Percentiles rank a stretch among this genome's conserved stretches.
Conservation (phyloP, 139 green algal genomes). For the Microglena sp. region DNA sequence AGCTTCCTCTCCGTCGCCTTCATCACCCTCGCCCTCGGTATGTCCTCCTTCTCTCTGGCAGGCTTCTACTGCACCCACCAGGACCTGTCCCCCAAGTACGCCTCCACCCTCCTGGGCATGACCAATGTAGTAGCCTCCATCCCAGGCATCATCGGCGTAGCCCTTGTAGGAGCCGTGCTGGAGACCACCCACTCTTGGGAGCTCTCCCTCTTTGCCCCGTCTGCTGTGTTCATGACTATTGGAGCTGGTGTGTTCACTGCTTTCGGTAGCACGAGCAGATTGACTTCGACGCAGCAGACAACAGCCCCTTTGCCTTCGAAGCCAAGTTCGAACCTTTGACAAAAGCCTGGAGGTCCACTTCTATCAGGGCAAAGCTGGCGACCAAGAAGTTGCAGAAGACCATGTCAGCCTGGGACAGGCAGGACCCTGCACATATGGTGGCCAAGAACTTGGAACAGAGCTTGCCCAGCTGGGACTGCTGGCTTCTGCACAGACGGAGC, state of each 20-base stretch:
- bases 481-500: too few relatives aligned
- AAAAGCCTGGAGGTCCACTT: too few relatives aligned
- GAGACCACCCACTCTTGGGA: conserved; percentile 66
- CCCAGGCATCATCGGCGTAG: conserved; percentile 84
- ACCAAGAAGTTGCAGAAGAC: too few relatives aligned
- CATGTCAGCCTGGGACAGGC: too few relatives aligned
- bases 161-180: conserved; percentile 48
- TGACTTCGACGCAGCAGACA: conserved; percentile 35
- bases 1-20: conserved; percentile 23
- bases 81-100: conserved; percentile 86
- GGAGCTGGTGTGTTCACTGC: conserved; percentile 36
- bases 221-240: conserved; percentile 55
- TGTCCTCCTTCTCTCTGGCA: conserved; percentile 69
- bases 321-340: not conserved
- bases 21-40: conserved; percentile 67
- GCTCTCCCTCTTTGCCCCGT: conserved; percentile 72
- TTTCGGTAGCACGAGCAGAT: conserved; percentile 31
- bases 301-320: conserved; percentile 35
- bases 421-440: too few relatives aligned
- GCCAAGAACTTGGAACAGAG: too few relatives aligned
- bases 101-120: conserved; percentile 82
- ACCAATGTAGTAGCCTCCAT: conserved; percentile 86
- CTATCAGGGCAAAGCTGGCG: too few relatives aligned
- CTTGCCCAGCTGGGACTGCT: too few relatives aligned
- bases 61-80: conserved; percentile 93